A percentile compares a stretch with the other conserved stretches of the same genome.
Conservation (phyloP, 352 stramenopile species). For the Globisporangium solare region DNA sequence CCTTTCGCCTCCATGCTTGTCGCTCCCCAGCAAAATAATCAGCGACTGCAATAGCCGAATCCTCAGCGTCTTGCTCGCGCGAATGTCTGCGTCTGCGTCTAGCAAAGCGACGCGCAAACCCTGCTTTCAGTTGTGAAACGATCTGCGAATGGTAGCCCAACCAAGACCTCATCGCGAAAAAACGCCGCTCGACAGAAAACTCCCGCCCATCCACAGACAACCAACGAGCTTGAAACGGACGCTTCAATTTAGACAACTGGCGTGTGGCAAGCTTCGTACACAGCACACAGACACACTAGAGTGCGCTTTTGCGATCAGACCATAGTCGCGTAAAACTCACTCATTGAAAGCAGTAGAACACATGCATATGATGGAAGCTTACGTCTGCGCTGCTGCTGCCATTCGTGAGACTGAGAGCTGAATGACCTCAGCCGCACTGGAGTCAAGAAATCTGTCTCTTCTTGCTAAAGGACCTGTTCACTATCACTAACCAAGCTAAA, state of each 20-base stretch:
- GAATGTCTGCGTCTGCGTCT: neutral
- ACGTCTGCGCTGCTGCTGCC: too few relatives aligned
- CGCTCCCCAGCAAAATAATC: too few relatives aligned
- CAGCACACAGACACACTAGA: too few relatives aligned
- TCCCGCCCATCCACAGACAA: too few relatives aligned
- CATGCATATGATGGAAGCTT: too few relatives aligned
- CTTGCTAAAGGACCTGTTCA: neutral
- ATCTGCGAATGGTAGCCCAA: neutral
- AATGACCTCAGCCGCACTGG: too few relatives aligned
- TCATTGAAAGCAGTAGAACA: too few relatives aligned
- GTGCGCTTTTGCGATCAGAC: too few relatives aligned
- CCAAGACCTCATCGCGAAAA: neutral
- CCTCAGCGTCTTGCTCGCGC: neutral
- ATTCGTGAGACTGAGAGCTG: too few relatives aligned
- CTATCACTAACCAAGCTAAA: neutral
- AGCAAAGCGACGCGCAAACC: slow-evolving; percentile 6
- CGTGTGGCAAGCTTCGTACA: too few relatives aligned
- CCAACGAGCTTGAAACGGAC: slow-evolving; percentile 4
- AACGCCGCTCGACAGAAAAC: neutral
- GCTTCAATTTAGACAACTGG: neutral
- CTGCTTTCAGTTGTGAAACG: slow-evolving; percentile 32
- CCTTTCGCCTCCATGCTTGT: slow-evolving; percentile 61
- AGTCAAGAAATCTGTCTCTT: too few relatives aligned
- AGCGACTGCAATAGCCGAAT: neutral
- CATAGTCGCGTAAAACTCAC: too few relatives aligned